phyloP scores from a whole-genome alignment of 1,284 basidiomycete genomes.

The Melampsora larici-populina region DNA sequence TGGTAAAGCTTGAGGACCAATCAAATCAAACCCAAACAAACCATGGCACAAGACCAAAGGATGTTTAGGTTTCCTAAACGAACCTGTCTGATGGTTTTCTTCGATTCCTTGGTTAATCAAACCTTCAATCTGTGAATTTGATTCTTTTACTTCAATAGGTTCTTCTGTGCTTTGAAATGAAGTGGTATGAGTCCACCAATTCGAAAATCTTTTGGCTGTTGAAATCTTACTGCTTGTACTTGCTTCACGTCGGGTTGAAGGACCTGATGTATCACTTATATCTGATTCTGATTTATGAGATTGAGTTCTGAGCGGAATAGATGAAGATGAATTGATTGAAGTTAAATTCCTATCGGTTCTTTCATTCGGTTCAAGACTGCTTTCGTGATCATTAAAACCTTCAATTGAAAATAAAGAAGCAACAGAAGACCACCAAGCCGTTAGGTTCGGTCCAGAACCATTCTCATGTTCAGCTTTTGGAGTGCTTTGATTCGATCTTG shows the following conservation, averaged over 20 bases:
- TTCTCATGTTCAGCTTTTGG: not conserved
- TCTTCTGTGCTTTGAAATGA: not conserved
- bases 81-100: conserved; percentile 19
- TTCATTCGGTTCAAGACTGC: not conserved
- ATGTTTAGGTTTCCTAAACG: conserved; percentile 70
- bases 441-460: not conserved
- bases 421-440: not conserved
- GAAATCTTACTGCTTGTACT: not conserved
- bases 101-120: conserved; percentile 16
- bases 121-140: not conserved
- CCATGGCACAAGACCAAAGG: conserved; percentile 93
- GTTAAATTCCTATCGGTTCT: too few relatives aligned
- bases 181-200: not conserved
- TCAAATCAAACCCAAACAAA: conserved; percentile 63
- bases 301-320: not conserved
- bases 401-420: not conserved
- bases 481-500: not conserved
- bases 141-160: not conserved
- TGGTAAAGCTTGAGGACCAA: conserved; percentile 61
- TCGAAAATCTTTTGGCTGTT: not conserved
- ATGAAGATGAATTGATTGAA: not conserved
- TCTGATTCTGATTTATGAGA: not conserved
- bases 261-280: not conserved
- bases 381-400: not conserved
- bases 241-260: not conserved